Conservation (phyloP, 768 basidiomycete genomes). For the Phylloporus arenicola region DNA sequence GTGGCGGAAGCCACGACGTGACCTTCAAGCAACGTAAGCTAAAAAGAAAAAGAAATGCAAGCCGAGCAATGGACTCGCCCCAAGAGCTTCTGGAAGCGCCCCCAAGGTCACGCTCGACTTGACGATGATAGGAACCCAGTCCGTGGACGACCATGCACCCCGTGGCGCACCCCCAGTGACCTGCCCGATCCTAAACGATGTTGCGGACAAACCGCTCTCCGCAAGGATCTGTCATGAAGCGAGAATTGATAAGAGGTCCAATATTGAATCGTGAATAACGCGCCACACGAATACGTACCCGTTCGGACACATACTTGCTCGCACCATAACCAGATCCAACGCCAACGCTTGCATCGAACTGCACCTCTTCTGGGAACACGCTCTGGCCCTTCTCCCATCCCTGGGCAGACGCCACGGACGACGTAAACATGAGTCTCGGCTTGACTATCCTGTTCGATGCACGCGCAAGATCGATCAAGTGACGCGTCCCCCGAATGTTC, state of each 20-base stretch:
- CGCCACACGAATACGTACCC: slow-evolving; percentile 7
- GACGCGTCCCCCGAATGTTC: slow-evolving; percentile 40
- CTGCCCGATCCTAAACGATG: slow-evolving; percentile 35
- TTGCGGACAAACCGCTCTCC: slow-evolving; percentile 28
- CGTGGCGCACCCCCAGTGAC: slow-evolving; percentile 30
- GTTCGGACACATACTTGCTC: slow-evolving; percentile 27
- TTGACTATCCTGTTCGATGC: slow-evolving; percentile 22
- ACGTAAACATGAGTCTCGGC: slow-evolving; percentile 38
- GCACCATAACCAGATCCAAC: slow-evolving; percentile 27
- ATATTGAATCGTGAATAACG: slow-evolving; percentile 1
- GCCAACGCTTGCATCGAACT: slow-evolving; percentile 23
- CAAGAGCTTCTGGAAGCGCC: slow-evolving; percentile 26
- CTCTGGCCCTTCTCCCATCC: slow-evolving; percentile 11
- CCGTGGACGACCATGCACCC: slow-evolving; percentile 34
- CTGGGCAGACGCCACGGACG: slow-evolving; percentile 31
- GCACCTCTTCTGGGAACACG: slow-evolving; percentile 30
- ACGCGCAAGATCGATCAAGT: slow-evolving; percentile 21
- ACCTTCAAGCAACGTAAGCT: slow-evolving; percentile 10
- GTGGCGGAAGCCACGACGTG: slow-evolving; percentile 28
- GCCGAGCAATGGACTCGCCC: slow-evolving; percentile 17
- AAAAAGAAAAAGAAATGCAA: slow-evolving; percentile 6
- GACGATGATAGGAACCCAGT: slow-evolving; percentile 36
- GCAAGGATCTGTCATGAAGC: slow-evolving; percentile 23
- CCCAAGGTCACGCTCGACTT: slow-evolving; percentile 31
- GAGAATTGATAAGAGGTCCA: slow-evolving; percentile 5